Base-by-base conservation (phyloP, 768 basidiomycete species). In the Podaxis rugospora region DNA sequence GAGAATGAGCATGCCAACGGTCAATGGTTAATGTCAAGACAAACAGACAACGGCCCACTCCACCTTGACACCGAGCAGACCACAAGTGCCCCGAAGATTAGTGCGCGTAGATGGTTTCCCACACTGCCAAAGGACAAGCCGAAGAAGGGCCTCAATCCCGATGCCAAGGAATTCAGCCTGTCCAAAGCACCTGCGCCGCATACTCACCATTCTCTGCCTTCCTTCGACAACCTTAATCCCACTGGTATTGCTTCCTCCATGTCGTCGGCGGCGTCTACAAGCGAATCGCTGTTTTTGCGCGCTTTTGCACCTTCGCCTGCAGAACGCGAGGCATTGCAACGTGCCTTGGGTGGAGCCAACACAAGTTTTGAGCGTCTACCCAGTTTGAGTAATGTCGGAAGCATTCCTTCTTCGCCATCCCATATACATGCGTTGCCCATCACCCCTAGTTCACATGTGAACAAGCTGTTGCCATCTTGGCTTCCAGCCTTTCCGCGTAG, bases 231-330 rank as follows among this genome's bases (percentile, higher is more conserved):
- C 16, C 74, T 88, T 37, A 86, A 87, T 66, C 86, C 87, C 16
- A 85, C 79, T 46, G 84, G 86, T n/a, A 73, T 83, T 11, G 75
- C 75, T 44, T 64, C 74, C 14, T 69, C 67, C 55, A 63, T 75
- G 47, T 62, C 78, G 3, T 69, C 75, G 1, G 65, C 78, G 0
- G 69, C 79, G 2, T 79, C 84, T 3, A 77, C 80, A 9, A 80
- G 69, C 51, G 78, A 73, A 50, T 82, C 80, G 32, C 73, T 85
- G 21, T 37, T 57, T 9, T 77, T 91, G 60, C 90, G 89, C 68
- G 92, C 92, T 16, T 95, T 95, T 71, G 92, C 90, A 37, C 92
- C 92, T 35, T 93, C 92, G 64, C 89, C 88, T 57, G 91, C 87
- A 63, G 92, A 95, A 79, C 89, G 92, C 46, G 89, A 92, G 73